Conservation (phyloP, 352 stramenopile species). For the Phytophthora foliorum region DNA sequence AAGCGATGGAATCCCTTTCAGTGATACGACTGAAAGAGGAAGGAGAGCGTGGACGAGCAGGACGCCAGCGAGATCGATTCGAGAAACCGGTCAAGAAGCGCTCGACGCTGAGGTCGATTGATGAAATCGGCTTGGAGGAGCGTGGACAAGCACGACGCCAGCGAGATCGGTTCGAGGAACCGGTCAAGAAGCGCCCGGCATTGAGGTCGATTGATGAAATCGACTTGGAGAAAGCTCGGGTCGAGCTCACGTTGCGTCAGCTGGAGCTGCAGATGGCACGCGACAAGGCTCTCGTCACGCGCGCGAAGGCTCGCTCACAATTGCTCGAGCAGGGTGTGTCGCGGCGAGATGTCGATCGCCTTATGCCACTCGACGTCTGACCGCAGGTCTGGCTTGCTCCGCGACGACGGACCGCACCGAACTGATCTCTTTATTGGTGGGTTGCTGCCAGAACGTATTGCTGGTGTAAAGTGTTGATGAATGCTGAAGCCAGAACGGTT, state of each 20-base stretch:
- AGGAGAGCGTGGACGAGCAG: conserved; percentile 10
- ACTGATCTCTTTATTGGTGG: conserved; percentile 19
- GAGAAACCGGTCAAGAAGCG: conserved; percentile 23
- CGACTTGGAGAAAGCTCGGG: conserved; percentile 41
- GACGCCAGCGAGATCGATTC: background rate
- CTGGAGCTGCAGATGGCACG: conserved; percentile 45
- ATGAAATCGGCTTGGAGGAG: conserved; percentile 41
- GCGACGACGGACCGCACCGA: conserved; percentile 5
- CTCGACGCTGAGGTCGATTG: conserved; percentile 20
- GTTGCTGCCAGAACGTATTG: conserved; percentile 18
- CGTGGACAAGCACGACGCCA: conserved; percentile 5
- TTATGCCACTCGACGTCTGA: conserved; percentile 46
- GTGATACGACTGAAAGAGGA: conserved; percentile 30
- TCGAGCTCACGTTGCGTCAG: conserved; percentile 42
- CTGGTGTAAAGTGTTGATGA: conserved; percentile 18
- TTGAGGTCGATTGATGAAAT: conserved; percentile 36
- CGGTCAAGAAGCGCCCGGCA: conserved; percentile 20
- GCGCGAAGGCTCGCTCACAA: conserved; percentile 37
- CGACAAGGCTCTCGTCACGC: conserved; percentile 41
- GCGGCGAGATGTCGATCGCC: conserved; percentile 35
- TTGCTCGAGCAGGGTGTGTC: conserved; percentile 40
- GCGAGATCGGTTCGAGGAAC: conserved; percentile 4
- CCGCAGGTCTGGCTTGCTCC: background rate
- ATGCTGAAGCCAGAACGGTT: conserved; percentile 19
- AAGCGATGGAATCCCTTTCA: conserved; percentile 32